phyloP scores from a whole-genome alignment of 208 protist species.

The Kentomonas sorsogonicus region DNA sequence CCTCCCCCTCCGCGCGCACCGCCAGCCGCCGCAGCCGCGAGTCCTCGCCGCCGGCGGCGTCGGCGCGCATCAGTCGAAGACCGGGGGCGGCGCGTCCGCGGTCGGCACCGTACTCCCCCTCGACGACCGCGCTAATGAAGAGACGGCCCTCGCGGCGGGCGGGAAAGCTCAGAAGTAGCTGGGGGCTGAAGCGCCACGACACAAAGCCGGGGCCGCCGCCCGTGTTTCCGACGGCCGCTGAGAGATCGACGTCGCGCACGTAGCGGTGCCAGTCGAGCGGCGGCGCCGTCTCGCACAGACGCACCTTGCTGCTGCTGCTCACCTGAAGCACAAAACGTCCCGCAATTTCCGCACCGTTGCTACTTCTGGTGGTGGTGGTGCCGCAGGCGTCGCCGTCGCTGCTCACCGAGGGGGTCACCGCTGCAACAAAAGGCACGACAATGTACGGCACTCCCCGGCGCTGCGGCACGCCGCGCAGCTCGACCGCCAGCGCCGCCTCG shows the following conservation, averaged over 20 bases:
- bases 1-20: constrained; percentile 29
- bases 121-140: constrained; percentile 51
- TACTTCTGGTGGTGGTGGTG: too few relatives aligned
- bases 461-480: constrained; percentile 59
- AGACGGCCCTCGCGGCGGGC: constrained; percentile 63
- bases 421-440: constrained; percentile 57
- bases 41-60: constrained; percentile 28
- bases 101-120: too few relatives aligned
- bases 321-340: constrained; percentile 55
- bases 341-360: constrained; percentile 11
- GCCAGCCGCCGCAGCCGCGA: constrained; percentile 62
- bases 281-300: constrained; percentile 47
- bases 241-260: constrained; percentile 28
- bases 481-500: constrained; percentile 28
- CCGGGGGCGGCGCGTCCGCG: too few relatives aligned
- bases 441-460: constrained; percentile 83
- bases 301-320: constrained; percentile 48
- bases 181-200: constrained; percentile 86
- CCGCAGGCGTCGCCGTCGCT: too few relatives aligned
- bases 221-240: constrained; percentile 40
- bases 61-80: constrained; percentile 6
- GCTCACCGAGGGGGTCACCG: neutral
- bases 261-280: constrained; percentile 68
- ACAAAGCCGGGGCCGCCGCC: constrained; percentile 65
- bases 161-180: constrained; percentile 67